Conservation (phyloP, 139 green algal genomes). For the Micromonas commoda region DNA sequence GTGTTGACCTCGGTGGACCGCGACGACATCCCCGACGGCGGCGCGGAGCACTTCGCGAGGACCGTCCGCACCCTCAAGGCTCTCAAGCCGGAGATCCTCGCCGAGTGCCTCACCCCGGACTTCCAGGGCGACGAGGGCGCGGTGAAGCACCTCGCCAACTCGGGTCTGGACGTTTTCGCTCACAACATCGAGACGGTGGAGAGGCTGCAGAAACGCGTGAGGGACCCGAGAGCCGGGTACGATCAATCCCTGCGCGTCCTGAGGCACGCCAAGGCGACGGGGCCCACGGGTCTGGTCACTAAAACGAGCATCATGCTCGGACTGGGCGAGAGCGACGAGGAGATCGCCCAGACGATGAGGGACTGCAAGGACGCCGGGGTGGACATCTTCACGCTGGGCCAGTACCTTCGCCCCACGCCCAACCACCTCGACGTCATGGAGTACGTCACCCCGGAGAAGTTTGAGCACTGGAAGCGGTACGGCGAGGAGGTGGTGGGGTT, state of each 20-base stretch:
- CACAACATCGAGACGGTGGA: slow-evolving; percentile 98
- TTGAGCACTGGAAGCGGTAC: slow-evolving; percentile 73
- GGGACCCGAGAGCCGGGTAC: slow-evolving; percentile 83
- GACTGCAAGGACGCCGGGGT: slow-evolving; percentile 57
- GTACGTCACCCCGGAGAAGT: slow-evolving; percentile 95
- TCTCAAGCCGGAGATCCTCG: neutral
- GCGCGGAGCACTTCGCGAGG: slow-evolving; percentile 89
- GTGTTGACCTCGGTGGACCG: slow-evolving; percentile 95
- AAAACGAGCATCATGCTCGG: slow-evolving; percentile 99
- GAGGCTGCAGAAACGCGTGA: slow-evolving; percentile 70
- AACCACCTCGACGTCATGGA: slow-evolving; percentile 93
- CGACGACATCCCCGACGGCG: slow-evolving; percentile 87
- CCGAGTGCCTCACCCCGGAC: slow-evolving; percentile 62
- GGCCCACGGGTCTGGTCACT: slow-evolving; percentile 55
- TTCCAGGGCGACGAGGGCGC: slow-evolving; percentile 80
- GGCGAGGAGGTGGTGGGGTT: slow-evolving; percentile 77
- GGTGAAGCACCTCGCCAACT: slow-evolving; percentile 61
- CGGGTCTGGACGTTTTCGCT: slow-evolving; percentile 93
- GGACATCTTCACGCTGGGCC: slow-evolving; percentile 95
- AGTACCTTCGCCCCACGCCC: slow-evolving; percentile 98
- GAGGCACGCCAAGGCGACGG: slow-evolving; percentile 62
- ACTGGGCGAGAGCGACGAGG: slow-evolving; percentile 79
- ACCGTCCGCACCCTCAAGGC: slow-evolving; percentile 80
- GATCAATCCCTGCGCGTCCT: slow-evolving; percentile 79
- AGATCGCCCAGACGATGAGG: slow-evolving; percentile 64